Conservation (phyloP, 495 filamentous ascomycete species). For the Xylaria flabelliformis region DNA sequence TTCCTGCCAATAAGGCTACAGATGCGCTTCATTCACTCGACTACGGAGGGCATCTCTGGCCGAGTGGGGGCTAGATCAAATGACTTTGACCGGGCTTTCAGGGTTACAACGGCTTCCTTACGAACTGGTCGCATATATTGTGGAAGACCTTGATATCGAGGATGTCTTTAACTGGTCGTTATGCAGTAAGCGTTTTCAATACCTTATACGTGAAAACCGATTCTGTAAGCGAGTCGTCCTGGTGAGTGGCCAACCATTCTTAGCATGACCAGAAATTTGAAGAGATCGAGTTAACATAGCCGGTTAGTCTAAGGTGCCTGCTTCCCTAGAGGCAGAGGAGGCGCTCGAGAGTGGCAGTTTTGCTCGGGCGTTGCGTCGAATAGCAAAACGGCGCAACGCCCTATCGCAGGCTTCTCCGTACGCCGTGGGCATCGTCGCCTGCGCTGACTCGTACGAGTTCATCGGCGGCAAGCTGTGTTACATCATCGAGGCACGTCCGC, state of each 20-base stretch:
- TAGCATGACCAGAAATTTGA: neutral
- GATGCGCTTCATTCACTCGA: constrained; percentile 8
- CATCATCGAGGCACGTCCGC: constrained; percentile 45
- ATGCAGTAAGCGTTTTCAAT: constrained; percentile 60
- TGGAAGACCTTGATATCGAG: constrained; percentile 58
- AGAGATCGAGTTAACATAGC: constrained; percentile 20
- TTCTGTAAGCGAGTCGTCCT: constrained; percentile 66
- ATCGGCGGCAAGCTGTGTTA: constrained; percentile 69
- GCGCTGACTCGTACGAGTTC: constrained; percentile 68
- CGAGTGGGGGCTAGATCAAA: constrained; percentile 20
- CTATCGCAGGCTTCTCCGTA: constrained; percentile 68
- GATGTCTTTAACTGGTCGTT: constrained; percentile 57
- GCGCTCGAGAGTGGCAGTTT: constrained; percentile 58
- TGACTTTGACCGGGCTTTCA: constrained; percentile 23
- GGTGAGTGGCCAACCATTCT: constrained; percentile 47
- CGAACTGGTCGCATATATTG: constrained; percentile 68
- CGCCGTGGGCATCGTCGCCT: constrained; percentile 63
- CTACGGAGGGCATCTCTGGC: constrained; percentile 22
- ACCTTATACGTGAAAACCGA: constrained; percentile 62
- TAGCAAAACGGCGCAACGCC: constrained; percentile 67
- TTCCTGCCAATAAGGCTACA: neutral
- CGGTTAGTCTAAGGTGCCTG: constrained; percentile 59
- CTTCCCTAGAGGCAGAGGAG: constrained; percentile 63
- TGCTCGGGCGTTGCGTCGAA: constrained; percentile 61
- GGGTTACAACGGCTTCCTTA: constrained; percentile 58